Base-by-base conservation (phyloP, 1,139 yeast genomes). In the Debaryomycetaceae sp. region DNA sequence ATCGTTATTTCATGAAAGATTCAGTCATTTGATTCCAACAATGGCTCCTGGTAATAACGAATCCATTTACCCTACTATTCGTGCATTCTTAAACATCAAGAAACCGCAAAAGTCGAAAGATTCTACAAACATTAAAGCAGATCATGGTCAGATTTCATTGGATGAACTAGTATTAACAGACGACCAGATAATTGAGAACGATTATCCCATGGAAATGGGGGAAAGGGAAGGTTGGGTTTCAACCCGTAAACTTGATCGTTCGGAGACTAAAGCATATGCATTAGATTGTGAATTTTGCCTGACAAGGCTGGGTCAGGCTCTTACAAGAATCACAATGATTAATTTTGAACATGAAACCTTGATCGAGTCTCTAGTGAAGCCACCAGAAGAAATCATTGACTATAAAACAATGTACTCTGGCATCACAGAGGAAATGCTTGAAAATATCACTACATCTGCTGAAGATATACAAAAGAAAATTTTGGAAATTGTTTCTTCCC, bases 271-370 rank as follows among this genome's bases (percentile, higher is more conserved):
- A 40, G 79, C 85, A 0, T 87, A 78, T 64, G 94, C 95, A 0
- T 53, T 92, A 17, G 98, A 92, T 62, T 92, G 98, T 65, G 98
- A 92, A 61, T 92, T 92, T 87, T 88, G 96, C 57, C 65, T 73
- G 41, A 65, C 92, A 0, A 76, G 65, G 0, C 48, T 55, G 2
- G 88, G 87, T 0, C 71, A 75, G 35, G 96, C 81, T 3, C 66
- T 91, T 33, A 81, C 98, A 0, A 70, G 98, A 42, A 79, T 87
- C 1, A 86, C 96, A 1, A 52, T 92, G 14, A 74, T 88, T 2
- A 80, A 87, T 55, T 80, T 79, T 52, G 69, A 79, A 30, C 78
- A 75, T 8, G 72, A 75, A 5, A 75, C 80, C 0, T 62, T 91
- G 1, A 61, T 84, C 43, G 96, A 91, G 55, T 75, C 80, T 47